A percentile compares a stretch with the other conserved stretches of the same genome.
These are phyloP conservation scores for Thelonectria discophora DNA, from an alignment of 2,329 filamentous ascomycete genomes.

Conservation along the genomic window DNA sequence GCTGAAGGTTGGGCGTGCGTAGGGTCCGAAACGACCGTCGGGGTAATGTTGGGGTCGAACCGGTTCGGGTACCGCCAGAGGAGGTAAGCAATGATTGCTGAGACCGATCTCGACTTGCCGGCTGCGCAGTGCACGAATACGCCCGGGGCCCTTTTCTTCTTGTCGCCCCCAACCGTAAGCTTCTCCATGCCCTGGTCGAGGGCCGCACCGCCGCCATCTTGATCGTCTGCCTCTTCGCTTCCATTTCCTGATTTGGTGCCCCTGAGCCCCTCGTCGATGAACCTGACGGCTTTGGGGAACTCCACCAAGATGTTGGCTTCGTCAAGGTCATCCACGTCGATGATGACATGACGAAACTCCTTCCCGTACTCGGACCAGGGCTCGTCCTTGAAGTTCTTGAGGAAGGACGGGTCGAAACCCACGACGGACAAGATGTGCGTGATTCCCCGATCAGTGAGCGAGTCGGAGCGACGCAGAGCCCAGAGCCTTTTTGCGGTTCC, in stretches of 20 bases:
- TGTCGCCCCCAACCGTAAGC: slow-evolving; percentile 28
- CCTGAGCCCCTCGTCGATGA: slow-evolving; percentile 79
- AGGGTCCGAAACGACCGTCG: slow-evolving; percentile 35
- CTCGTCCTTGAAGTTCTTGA: slow-evolving; percentile 59
- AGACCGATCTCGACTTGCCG: slow-evolving; percentile 93
- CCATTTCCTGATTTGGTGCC: slow-evolving; percentile 24
- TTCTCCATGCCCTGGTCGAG: slow-evolving; percentile 32
- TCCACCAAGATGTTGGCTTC: slow-evolving; percentile 87
- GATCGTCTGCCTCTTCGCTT: slow-evolving; percentile 18
- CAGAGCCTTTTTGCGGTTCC: slow-evolving; percentile 70
- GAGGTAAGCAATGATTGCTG: slow-evolving; percentile 84
- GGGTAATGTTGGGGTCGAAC: slow-evolving; percentile 54
- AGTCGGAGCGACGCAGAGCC: slow-evolving; percentile 75
- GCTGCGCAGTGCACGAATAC: slow-evolving; percentile 82
- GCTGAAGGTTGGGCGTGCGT: slow-evolving; percentile 18
- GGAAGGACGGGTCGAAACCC: slow-evolving; percentile 56
- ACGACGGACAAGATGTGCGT: slow-evolving; percentile 91
- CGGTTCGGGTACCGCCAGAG: slow-evolving; percentile 71
- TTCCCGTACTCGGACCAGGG: slow-evolving; percentile 59
- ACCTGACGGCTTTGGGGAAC: slow-evolving; percentile 79
- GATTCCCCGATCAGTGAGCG: slow-evolving; percentile 77
- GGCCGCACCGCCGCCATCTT: slow-evolving; percentile 32
- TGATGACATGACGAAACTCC: slow-evolving; percentile 75
- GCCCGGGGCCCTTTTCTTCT: slow-evolving; percentile 48
- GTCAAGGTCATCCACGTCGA: slow-evolving; percentile 90